Percentiles rank a stretch among this genome's conserved stretches.
Conservation (phyloP, 345 rosid genomes). For the Eucalyptus camaldulensis region DNA sequence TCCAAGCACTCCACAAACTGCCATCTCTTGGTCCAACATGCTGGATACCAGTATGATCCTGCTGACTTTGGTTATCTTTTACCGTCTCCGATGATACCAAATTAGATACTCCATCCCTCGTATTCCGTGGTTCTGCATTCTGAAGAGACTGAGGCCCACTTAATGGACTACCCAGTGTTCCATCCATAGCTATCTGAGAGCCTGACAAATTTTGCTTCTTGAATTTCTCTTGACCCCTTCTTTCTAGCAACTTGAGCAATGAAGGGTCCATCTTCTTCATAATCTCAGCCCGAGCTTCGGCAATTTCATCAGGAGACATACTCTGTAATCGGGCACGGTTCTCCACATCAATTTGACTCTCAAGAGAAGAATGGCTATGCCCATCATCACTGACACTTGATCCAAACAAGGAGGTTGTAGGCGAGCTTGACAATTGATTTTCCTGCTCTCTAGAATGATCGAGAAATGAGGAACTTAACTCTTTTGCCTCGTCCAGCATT, state of each 20-base stretch:
- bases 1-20: conserved; percentile 70
- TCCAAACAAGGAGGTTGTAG: conserved; percentile 7
- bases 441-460: background rate
- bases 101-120: conserved; percentile 1
- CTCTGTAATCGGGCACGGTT: conserved; percentile 44
- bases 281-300: conserved; percentile 73
- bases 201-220: conserved; percentile 27
- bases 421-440: background rate
- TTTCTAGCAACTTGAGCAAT: conserved; percentile 46
- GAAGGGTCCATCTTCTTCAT: conserved; percentile 71
- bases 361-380: conserved; percentile 30
- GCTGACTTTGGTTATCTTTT: conserved; percentile 6
- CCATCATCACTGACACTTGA: conserved; percentile 10
- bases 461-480: background rate
- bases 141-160: conserved; percentile 9
- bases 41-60: conserved; percentile 7
- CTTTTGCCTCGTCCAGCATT: background rate
- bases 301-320: conserved; percentile 74
- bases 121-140: conserved; percentile 9
- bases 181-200: background rate
- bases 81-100: conserved; percentile 5
- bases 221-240: conserved; percentile 44
- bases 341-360: conserved; percentile 74
- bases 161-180: background rate
- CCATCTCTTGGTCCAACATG: conserved; percentile 8